Conservation (phyloP, 2,329 filamentous ascomycete genomes). For the Penicillium sp. region DNA sequence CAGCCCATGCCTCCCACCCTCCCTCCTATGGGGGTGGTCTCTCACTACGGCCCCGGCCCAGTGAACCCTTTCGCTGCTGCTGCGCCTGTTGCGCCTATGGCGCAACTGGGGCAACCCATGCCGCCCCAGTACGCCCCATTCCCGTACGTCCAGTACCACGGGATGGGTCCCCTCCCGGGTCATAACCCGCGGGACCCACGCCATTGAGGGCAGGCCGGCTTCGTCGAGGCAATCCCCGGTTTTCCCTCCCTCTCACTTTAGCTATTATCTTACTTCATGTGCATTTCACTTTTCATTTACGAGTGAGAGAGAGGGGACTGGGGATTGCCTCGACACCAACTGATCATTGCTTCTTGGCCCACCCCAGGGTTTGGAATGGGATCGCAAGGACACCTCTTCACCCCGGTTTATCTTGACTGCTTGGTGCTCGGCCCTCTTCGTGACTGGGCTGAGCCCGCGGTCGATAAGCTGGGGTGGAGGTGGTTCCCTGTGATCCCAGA, state of each 20-base stretch:
- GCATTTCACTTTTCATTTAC: background rate
- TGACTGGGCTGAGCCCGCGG: background rate
- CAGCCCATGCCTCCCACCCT: constrained; percentile 19
- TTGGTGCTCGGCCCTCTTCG: background rate
- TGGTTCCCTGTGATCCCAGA: background rate
- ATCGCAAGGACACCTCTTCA: background rate
- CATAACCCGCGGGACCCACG: constrained; percentile 9
- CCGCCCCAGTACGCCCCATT: constrained; percentile 33
- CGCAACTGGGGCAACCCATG: constrained; percentile 18
- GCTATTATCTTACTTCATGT: background rate
- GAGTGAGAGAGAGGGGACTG: background rate
- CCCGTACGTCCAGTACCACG: constrained; percentile 22
- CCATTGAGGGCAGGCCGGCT: constrained; percentile 14
- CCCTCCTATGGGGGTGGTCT: constrained; percentile 20
- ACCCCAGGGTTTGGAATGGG: background rate
- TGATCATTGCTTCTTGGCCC: constrained; percentile 2
- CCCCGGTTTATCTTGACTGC: background rate
- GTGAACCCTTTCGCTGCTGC: constrained; percentile 17
- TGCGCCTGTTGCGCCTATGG: constrained; percentile 14
- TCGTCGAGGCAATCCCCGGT: constrained; percentile 5
- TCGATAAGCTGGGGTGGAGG: background rate
- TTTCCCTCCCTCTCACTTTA: constrained; percentile 12
- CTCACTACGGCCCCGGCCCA: constrained; percentile 14
- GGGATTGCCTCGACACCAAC: background rate
- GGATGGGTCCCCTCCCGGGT: constrained; percentile 21